A percentile compares a stretch with the other conserved stretches of the same genome.
phyloP scores from a whole-genome alignment of 768 basidiomycete species.

The Tricholoma hemisulphureum region DNA sequence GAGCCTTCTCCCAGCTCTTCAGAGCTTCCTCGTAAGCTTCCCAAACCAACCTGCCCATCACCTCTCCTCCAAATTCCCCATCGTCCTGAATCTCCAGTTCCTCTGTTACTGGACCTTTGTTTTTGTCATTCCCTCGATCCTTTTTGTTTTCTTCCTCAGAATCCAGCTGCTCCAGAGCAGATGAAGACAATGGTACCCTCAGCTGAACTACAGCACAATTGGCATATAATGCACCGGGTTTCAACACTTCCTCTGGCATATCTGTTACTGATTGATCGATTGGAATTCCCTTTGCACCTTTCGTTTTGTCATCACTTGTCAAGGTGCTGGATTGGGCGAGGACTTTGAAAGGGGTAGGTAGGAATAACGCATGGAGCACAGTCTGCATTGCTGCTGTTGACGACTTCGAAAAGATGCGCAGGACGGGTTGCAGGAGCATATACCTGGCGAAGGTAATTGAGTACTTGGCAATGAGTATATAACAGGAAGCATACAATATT shows the following conservation, averaged over 20 bases:
- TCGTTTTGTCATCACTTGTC: conserved; percentile 2
- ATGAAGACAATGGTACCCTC: conserved; percentile 29
- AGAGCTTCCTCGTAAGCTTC: conserved; percentile 68
- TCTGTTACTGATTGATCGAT: conserved; percentile 20
- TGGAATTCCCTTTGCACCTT: conserved; percentile 4
- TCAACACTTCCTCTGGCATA: conserved; percentile 60
- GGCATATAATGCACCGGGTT: conserved; percentile 74
- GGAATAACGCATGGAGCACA: conserved; percentile 77
- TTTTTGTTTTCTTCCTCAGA: conserved; percentile 23
- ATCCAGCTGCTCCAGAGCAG: conserved; percentile 2
- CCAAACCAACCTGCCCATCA: conserved; percentile 69
- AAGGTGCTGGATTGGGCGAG: conserved; percentile 24
- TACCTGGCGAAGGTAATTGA: conserved; percentile 45
- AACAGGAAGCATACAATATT: conserved; percentile 41
- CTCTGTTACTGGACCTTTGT: conserved; percentile 26
- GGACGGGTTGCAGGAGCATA: conserved; percentile 60
- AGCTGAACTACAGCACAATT: conserved; percentile 68
- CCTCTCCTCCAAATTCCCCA: conserved; percentile 69
- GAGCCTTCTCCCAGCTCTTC: conserved; percentile 61
- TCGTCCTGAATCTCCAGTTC: conserved; percentile 52
- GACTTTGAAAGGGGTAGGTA: conserved; percentile 76
- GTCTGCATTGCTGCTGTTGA: conserved; percentile 65
- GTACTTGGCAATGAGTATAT: conserved; percentile 8
- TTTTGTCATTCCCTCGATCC: conserved; percentile 25
- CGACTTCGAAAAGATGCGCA: conserved; percentile 70